Evolutionary conservation across 2,329 filamentous ascomycete genomes (phyloP).

Genomic region (Alternaria triticina): DNA sequence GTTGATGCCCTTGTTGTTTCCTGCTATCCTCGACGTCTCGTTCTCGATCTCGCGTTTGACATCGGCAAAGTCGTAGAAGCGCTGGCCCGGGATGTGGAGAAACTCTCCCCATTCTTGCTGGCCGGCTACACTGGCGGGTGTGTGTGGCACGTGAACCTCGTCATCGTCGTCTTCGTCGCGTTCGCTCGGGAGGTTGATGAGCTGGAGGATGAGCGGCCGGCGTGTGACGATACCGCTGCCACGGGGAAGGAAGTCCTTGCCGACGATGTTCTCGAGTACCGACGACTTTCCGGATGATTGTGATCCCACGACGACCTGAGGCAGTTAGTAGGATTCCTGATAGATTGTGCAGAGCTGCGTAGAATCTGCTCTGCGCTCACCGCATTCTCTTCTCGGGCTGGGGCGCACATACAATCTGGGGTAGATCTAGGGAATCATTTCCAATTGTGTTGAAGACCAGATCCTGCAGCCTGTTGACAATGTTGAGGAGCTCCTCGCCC

Average conservation of each 20-base stretch:
- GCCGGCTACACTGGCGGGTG: conserved; percentile 72
- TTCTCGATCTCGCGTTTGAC: conserved; percentile 97
- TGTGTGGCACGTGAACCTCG: conserved; percentile 72
- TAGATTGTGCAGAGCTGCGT: not conserved
- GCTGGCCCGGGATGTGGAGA: conserved; percentile 87
- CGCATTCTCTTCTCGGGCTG: conserved; percentile 15
- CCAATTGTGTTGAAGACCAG: conserved; percentile 99
- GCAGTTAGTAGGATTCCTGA: conserved; percentile 18
- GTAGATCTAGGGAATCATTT: conserved; percentile 95
- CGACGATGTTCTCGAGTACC: conserved; percentile 98
- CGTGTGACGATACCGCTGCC: conserved; percentile 97
- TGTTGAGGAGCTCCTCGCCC: conserved; percentile 91
- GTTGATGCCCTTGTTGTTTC: conserved; percentile 98
- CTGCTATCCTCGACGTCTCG: conserved; percentile 92
- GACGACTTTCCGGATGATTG: conserved; percentile 99
- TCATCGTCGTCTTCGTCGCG: conserved; percentile 71
- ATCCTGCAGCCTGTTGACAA: conserved; percentile 98
- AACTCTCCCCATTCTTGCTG: conserved; percentile 90
- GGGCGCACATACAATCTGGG: conserved; percentile 89
- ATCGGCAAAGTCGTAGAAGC: conserved; percentile 88
- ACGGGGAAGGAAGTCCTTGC: conserved; percentile 93
- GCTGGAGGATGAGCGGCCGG: conserved; percentile 91
- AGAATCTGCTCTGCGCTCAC: conserved; percentile 18
- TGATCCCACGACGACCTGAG: conserved; percentile 95
- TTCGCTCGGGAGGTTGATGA: conserved; percentile 90